Evolutionary conservation across 208 protist genomes (phyloP), one percentile per base, ranked within the genome.

Genomic region (Leishmania aethiopica): DNA sequence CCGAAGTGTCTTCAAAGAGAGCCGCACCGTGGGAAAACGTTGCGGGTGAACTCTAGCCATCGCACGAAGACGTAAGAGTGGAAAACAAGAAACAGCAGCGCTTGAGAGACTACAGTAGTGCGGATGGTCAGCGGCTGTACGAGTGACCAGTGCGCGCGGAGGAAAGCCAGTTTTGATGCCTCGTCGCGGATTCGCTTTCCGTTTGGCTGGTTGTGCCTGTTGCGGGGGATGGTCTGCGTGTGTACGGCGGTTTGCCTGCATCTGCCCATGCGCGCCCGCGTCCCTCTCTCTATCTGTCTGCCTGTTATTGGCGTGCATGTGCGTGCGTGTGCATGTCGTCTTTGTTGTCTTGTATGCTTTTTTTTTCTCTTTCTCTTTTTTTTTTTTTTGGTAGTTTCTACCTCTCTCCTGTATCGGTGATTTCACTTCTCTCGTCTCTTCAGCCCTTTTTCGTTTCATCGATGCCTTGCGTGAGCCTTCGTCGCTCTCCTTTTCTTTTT

Each of bases 331-430:
- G 37, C 64, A 40, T 67, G 40, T 78, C 22, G 7, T n/a, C 40
- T 15, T 55, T 67, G 51, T n/a, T 32, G 11, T 57, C 32, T 45
- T 1, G 25, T 59, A 17, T 37, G 28, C 47, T 77, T 60, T 32
- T 8, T 67, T 35, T 42, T 3, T 78, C 17, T 78, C 13, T 45
- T 62, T 15, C n/a, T 77, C 25, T 78, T 25, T 37, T 45, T 37
- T 0, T 35, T 69, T 15, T 45, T 49, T 73, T 49, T 11, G 5
- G 8, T 64, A 7, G 66, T 53, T 49, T 45, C 62, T 71, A 45
- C 64, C n/a, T 40, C 49, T 70, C 77, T 66, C 77, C 15, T 73
- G 53, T 80, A 76, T 60, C 47, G 17, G 11, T 76, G 49, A 60
- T 59, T 19, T 76, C 15, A 17, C 49, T 40, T 70, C 64, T 70